Conservation (phyloP, 179 eudicot genomes). For the Silene vulgaris region DNA sequence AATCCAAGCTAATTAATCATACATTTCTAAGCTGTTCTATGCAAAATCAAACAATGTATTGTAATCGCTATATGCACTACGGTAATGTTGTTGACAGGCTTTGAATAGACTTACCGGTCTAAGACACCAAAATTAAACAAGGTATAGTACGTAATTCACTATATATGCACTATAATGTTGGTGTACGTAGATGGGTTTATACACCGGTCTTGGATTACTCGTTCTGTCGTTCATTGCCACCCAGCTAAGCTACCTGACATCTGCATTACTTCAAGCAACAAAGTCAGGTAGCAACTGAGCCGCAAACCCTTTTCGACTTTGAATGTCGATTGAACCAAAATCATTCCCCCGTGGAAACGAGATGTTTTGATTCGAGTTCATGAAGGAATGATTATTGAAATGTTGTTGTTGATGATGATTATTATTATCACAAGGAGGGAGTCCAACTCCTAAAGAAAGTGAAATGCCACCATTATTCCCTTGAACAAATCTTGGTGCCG, state of each 20-base stretch:
- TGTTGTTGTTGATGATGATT: slow-evolving; percentile 19
- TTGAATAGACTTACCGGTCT: too few species aligned
- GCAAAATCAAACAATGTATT: slow-evolving; percentile 28
- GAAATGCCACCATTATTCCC: slow-evolving; percentile 52
- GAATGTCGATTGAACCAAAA: slow-evolving; percentile 33
- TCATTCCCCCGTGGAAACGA: slow-evolving; percentile 40
- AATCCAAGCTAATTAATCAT: slow-evolving; percentile 23
- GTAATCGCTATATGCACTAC: slow-evolving; percentile 28
- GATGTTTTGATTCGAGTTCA: slow-evolving; percentile 39
- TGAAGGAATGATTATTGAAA: slow-evolving; percentile 36
- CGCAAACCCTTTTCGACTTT: slow-evolving; percentile 53
- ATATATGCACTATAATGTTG: too few species aligned
- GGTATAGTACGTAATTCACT: too few species aligned
- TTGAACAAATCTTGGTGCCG: slow-evolving; percentile 33
- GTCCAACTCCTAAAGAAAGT: slow-evolving; percentile 65
- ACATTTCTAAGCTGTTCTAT: slow-evolving; percentile 23
- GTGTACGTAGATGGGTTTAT: too few species aligned
- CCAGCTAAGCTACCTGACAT: background rate
- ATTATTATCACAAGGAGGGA: slow-evolving; percentile 54
- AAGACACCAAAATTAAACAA: too few species aligned
- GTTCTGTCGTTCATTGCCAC: too few species aligned
- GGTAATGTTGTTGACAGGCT: background rate
- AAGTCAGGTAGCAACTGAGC: slow-evolving; percentile 66
- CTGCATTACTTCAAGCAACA: slow-evolving; percentile 33
- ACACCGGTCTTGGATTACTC: background rate